phyloP scores from a whole-genome alignment of 1,284 basidiomycete genomes.

The Ganoderma resinaceum region DNA sequence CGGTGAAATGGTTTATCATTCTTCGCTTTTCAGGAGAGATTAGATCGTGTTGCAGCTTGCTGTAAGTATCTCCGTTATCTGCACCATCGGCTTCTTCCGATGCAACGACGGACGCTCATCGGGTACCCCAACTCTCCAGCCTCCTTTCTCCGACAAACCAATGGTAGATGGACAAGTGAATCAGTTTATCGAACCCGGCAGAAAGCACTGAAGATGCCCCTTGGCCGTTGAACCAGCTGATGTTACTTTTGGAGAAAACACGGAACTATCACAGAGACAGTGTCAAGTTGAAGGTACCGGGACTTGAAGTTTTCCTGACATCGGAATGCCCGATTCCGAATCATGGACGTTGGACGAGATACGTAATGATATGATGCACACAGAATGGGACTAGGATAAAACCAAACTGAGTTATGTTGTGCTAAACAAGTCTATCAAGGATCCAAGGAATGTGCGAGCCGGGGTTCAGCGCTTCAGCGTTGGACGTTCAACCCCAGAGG shows the following conservation, averaged over 20 bases:
- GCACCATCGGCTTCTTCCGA: slow-evolving; percentile 15
- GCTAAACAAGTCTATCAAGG: too few relatives aligned
- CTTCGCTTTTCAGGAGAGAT: slow-evolving; percentile 19
- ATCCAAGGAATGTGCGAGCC: neutral
- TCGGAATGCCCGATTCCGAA: neutral
- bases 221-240: neutral
- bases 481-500: slow-evolving; percentile 35
- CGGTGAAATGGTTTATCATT: slow-evolving; percentile 22
- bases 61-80: slow-evolving; percentile 17
- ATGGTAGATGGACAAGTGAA: neutral
- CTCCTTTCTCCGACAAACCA: slow-evolving; percentile 22
- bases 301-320: neutral
- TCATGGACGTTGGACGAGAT: too few relatives aligned
- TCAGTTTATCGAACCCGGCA: neutral
- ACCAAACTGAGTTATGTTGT: too few relatives aligned
- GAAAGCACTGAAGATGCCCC: neutral
- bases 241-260: neutral
- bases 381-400: neutral
- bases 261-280: neutral
- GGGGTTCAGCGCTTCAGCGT: neutral
- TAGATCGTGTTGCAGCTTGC: slow-evolving; percentile 22
- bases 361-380: neutral
- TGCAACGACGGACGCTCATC: neutral
- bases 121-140: neutral
- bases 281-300: neutral